These are phyloP conservation scores for Tolypocladium endophyticum DNA, from an alignment of 2,329 filamentous ascomycete genomes.

Conservation along the genomic window DNA sequence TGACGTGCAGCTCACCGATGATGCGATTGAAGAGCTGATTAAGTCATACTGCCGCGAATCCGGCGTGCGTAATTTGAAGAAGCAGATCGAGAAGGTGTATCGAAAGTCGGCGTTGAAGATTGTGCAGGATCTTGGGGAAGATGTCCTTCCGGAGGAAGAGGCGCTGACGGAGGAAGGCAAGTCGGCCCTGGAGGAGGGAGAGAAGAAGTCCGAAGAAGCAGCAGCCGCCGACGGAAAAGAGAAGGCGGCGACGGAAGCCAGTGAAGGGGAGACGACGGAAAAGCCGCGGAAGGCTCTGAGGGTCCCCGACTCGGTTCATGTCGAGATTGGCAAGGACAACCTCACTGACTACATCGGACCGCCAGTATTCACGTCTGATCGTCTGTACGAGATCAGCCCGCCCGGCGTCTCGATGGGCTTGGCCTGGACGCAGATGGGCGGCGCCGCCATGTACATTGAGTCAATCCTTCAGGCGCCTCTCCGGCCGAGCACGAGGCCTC, in stretches of 20 bases:
- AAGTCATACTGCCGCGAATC: slow-evolving; percentile 98
- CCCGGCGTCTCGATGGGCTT: slow-evolving; percentile 95
- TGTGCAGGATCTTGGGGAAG: slow-evolving; percentile 85
- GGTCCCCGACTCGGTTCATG: slow-evolving; percentile 78
- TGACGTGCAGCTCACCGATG: slow-evolving; percentile 75
- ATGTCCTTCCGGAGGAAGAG: slow-evolving; percentile 67
- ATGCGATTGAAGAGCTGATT: slow-evolving; percentile 91
- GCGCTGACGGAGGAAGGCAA: slow-evolving; percentile 82
- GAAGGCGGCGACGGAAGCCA: slow-evolving; percentile 17
- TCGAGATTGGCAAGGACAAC: slow-evolving; percentile 79
- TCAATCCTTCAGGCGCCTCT: slow-evolving; percentile 85
- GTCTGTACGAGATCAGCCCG: slow-evolving; percentile 87
- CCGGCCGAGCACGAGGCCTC: slow-evolving; percentile 60
- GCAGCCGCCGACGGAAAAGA: slow-evolving; percentile 14
- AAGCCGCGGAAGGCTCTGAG: slow-evolving; percentile 65
- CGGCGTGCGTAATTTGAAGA: slow-evolving; percentile 94
- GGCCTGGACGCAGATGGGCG: slow-evolving; percentile 96
- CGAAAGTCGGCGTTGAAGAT: slow-evolving; percentile 96
- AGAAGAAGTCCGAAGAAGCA: slow-evolving; percentile 57
- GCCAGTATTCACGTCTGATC: slow-evolving; percentile 88
- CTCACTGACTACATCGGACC: slow-evolving; percentile 95
- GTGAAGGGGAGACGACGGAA: slow-evolving; percentile 40
- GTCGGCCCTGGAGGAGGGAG: slow-evolving; percentile 58
- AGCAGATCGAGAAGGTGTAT: slow-evolving; percentile 99
- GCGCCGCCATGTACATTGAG: slow-evolving; percentile 93